Base-by-base conservation (phyloP, 2,329 filamentous ascomycete genomes). In the Apiospora marii region DNA sequence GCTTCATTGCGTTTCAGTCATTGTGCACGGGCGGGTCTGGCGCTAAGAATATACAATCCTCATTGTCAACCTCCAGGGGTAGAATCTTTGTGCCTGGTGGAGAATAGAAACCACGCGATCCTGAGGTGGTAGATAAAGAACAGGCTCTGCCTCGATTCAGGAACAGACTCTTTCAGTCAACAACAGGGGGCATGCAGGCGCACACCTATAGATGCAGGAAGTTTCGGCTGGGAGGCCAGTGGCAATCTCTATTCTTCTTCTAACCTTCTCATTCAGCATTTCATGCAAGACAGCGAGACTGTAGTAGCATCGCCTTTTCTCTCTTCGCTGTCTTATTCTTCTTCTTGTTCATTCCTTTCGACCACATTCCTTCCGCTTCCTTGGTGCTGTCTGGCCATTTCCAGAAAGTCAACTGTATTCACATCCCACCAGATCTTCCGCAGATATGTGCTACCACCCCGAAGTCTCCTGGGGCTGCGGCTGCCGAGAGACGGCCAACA, bases 381-480 rank as follows among this genome's bases (percentile, higher is more conserved):
- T 14, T 24, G n/a, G 8, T 19, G 0, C 58, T 24, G n/a, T 41
- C 34, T 41, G 58, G 19, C 2, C 30, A 1, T 37, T 41, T 5
- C 3, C 22, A 14, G 34, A 14, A 41, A 14, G 58, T 1, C 58
- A n/a, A 10, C 5, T 22, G 22, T 16, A 61, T 37, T 7, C 53
- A 0, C 4, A 22, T 4, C 30, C 30, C 53, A 0, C 30, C 5
- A 22, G 7, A 2, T 1, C 22, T 16, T 19, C 4, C 10, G 30
- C 64, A 43, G 64, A 4, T 14, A 68, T 68, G 67, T 68, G 67
- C 67, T 68, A 68, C 41, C 44, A 48, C n/a, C 67, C 41, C 13
- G 67, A 68, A 30, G 24, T 27, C 41, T 14, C 19, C 14, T 68
- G 41, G 41, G 19, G 41, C 37, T 68, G 67, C 22, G 67, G 67